Base-by-base conservation (phyloP, 768 basidiomycete species). In the Harrya chromipes region DNA sequence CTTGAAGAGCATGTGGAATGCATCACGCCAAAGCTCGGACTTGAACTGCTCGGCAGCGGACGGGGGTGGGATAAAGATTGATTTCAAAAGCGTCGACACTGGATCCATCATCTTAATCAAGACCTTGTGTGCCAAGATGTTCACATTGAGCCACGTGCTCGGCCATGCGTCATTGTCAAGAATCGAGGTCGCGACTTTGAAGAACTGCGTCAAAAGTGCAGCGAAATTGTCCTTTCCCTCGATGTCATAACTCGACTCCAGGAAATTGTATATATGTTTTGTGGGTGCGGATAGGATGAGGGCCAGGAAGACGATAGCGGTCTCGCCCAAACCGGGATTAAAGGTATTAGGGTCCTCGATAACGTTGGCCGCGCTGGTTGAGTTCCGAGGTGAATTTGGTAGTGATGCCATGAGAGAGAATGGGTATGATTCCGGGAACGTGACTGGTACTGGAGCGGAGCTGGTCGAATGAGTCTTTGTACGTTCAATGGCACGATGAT, bases 371-470 rank as follows among this genome's bases (percentile, higher is more conserved):
- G 68, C 60, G 48, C 67, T 74, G 47, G 72, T 70, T 16, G 73
- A 70, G 43, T 70, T 74, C 14, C 74, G 71, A 34, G 73, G 72
- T 24, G 72, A 60, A 48, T 82, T 82, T 3, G 90, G 87, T 20
- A 85, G 68, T 27, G 82, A 75, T 0, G 87, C 75, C 21, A 91
- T 60, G 17, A 98, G 75, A 6, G 91, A 85, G 67, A 97, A 94
- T 0, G 95, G 95, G 65, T 97, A 94, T 0, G 94, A 87, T 55
- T 93, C 88, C 0, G 95, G 95, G 70, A 97, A 97, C 1, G 89
- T 87, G 38, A 90, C 83, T 0, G 93, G 94, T 2, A 78, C 64
- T 2, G 73, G 63, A 19, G 83, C 70, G 41, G 83, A 80, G 23
- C 75, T 70, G 3, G 85, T 83, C 2, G 80, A 75, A 16, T 76